A percentile compares a stretch with the other conserved stretches of the same genome.
phyloP scores from a whole-genome alignment of 805 yeast species.

The Myxozyma lipomycoides region DNA sequence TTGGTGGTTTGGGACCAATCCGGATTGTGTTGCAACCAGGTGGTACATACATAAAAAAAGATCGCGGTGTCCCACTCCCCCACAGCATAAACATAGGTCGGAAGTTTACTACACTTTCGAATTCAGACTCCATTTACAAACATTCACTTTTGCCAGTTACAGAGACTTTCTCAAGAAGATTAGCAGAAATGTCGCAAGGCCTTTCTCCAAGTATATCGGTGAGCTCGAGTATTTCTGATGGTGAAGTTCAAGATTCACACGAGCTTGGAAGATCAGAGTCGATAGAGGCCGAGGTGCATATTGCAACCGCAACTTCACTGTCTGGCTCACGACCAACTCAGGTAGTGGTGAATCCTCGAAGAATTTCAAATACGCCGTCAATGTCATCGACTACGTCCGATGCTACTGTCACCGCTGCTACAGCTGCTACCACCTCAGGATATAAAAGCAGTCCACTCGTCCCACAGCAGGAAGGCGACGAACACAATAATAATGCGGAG shows the following conservation, averaged over 20 bases:
- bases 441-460: background rate
- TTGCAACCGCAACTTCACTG: conserved; percentile 21
- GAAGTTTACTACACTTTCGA: too few relatives aligned
- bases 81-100: too few relatives aligned
- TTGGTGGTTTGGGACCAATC: too few relatives aligned
- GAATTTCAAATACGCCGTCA: conserved; percentile 22
- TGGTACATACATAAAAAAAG: too few relatives aligned
- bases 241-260: conserved; percentile 1
- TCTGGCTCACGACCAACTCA: conserved; percentile 13
- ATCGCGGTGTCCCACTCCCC: too few relatives aligned
- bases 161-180: too few relatives aligned
- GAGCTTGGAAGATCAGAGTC: background rate
- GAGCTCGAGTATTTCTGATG: too few relatives aligned
- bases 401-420: conserved; percentile 1
- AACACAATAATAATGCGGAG: background rate
- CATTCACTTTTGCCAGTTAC: too few relatives aligned
- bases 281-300: conserved; percentile 10
- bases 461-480: background rate
- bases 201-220: too few relatives aligned
- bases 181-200: too few relatives aligned
- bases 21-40: too few relatives aligned
- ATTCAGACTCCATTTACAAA: too few relatives aligned
- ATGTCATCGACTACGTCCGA: conserved; percentile 5
- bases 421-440: background rate
- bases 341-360: conserved; percentile 22